Percentiles rank a stretch among this genome's conserved stretches.
These are phyloP conservation scores for Globisporangium paroecandrum DNA, from an alignment of 352 stramenopile species.

Conservation along the genomic window DNA sequence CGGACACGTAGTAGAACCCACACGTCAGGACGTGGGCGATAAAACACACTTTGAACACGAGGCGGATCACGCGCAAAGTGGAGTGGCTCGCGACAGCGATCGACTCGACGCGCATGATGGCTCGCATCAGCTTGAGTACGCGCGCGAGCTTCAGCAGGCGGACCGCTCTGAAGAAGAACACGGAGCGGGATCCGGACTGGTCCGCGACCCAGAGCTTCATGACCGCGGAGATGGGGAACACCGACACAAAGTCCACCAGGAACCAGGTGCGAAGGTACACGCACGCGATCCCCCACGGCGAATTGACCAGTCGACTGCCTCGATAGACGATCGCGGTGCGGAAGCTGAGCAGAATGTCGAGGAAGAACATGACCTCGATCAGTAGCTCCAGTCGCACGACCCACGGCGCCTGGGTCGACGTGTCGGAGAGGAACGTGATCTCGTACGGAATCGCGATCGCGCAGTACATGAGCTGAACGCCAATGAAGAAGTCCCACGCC, in stretches of 20 bases:
- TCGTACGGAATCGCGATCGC: constrained; percentile 62
- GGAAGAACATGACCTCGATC: constrained; percentile 42
- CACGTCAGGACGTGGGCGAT: constrained; percentile 61
- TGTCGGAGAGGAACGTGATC: constrained; percentile 46
- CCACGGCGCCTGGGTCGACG: constrained; percentile 9
- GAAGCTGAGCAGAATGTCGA: constrained; percentile 63
- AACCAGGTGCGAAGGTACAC: constrained; percentile 75
- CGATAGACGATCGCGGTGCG: constrained; percentile 42
- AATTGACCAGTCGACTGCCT: constrained; percentile 28
- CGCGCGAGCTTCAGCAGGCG: constrained; percentile 83
- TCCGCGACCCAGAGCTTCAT: constrained; percentile 19
- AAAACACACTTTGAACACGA: constrained; percentile 60
- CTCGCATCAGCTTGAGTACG: constrained; percentile 84
- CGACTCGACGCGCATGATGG: constrained; percentile 47
- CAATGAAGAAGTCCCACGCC: constrained; percentile 50
- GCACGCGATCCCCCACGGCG: constrained; percentile 24
- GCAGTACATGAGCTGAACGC: constrained; percentile 44
- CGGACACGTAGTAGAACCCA: constrained; percentile 59
- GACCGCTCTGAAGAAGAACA: constrained; percentile 64
- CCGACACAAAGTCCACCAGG: constrained; percentile 61
- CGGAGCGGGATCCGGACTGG: constrained; percentile 18
- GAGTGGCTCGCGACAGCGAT: constrained; percentile 48
- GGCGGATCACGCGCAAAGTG: constrained; percentile 46
- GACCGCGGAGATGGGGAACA: constrained; percentile 49
- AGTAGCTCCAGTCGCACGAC: constrained; percentile 34